Evolutionary conservation across 208 protist genomes (phyloP).

Genomic region (Porcisia deanei): DNA sequence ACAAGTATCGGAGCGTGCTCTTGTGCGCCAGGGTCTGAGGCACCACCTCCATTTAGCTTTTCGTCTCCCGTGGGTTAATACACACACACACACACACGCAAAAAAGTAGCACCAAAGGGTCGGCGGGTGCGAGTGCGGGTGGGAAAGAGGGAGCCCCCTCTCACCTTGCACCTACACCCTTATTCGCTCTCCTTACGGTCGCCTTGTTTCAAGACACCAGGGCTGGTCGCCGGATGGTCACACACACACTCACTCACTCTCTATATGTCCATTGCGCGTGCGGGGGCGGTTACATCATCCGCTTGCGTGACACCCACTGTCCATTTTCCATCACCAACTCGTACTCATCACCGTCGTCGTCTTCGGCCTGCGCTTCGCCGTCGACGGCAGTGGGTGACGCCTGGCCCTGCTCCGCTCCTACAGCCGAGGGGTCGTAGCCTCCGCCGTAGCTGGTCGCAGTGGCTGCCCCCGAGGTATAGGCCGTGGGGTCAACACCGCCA

Average conservation of each 20-base stretch:
- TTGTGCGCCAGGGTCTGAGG: background rate
- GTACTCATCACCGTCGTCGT: constrained; percentile 56
- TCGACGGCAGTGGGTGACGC: background rate
- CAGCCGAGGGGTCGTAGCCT: constrained; percentile 13
- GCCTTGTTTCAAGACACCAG: background rate
- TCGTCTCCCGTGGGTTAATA: background rate
- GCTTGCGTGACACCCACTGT: constrained; percentile 28
- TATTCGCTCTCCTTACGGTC: too few relatives aligned
- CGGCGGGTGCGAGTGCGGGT: background rate
- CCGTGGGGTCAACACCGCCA: constrained; percentile 1
- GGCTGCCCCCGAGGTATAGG: background rate
- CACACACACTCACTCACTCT: background rate
- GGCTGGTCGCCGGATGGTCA: background rate
- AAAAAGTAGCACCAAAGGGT: background rate
- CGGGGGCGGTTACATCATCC: background rate
- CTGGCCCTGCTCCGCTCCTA: background rate
- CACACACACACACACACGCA: background rate
- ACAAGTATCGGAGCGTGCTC: background rate
- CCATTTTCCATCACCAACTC: constrained; percentile 84
- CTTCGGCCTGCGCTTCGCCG: constrained; percentile 45
- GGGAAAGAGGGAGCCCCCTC: background rate
- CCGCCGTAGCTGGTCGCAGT: background rate
- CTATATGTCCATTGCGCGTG: background rate
- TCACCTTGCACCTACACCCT: background rate
- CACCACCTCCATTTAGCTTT: background rate